Percentiles rank a stretch among this genome's conserved stretches.
Conservation (phyloP, 148 eudicot species). For the Vaccinium myrtillus region DNA sequence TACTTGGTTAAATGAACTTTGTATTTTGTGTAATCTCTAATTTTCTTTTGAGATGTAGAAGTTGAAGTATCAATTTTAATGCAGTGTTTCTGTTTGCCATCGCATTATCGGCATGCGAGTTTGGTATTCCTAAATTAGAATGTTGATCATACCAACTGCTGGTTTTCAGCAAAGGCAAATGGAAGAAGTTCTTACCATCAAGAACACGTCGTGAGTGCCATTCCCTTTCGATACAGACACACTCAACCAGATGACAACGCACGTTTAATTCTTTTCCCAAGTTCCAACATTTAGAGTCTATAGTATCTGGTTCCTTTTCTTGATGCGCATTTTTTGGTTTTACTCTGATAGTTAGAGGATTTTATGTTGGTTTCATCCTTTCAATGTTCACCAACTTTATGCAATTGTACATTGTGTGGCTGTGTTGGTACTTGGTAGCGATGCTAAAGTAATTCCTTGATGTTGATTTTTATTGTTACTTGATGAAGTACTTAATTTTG, state of each 20-base stretch:
- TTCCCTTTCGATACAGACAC: background rate
- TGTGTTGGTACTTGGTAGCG: background rate
- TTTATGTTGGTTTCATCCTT: background rate
- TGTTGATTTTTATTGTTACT: background rate
- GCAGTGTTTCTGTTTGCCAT: background rate
- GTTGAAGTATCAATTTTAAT: background rate
- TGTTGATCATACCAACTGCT: background rate
- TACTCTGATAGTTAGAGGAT: background rate
- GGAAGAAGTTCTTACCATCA: conserved; percentile 77
- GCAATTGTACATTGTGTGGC: background rate
- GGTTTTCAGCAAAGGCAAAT: conserved; percentile 67
- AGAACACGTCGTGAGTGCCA: conserved; percentile 76
- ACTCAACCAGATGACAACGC: background rate
- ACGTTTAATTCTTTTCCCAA: background rate
- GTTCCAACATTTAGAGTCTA: background rate
- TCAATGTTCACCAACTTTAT: background rate
- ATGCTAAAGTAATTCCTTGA: background rate
- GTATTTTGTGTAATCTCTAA: background rate
- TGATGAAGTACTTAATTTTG: too few relatives aligned
- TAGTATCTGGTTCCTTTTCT: background rate
- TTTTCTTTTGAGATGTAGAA: background rate
- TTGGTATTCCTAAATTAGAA: background rate
- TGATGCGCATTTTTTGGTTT: background rate
- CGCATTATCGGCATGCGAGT: too few relatives aligned
- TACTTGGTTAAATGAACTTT: background rate